These are phyloP conservation scores for Eucalyptus shirleyi DNA, from an alignment of 345 rosid genomes.

Conservation along the genomic window DNA sequence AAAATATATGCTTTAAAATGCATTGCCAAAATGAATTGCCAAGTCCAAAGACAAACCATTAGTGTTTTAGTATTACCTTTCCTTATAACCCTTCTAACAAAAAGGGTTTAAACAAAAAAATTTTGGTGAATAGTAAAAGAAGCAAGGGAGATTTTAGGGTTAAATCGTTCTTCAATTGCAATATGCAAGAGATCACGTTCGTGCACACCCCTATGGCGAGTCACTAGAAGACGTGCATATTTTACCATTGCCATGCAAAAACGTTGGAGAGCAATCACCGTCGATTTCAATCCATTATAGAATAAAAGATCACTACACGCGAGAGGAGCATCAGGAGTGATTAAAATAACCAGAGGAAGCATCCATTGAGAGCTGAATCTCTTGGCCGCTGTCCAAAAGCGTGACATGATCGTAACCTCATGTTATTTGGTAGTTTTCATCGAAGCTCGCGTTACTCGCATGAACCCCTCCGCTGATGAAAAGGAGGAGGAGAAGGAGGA, in stretches of 20 bases:
- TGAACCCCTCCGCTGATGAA: not conserved
- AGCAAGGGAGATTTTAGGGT: not conserved
- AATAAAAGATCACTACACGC: not conserved
- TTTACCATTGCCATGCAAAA: not conserved
- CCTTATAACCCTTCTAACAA: not conserved
- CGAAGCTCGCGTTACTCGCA: not conserved
- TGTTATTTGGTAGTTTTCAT: constrained; percentile 14
- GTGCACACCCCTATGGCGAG: not conserved
- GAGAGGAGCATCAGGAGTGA: not conserved
- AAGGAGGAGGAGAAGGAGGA: not conserved
- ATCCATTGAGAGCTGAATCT: constrained; percentile 42
- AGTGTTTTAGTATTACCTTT: not conserved
- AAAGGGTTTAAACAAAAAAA: not conserved
- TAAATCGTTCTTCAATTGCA: not conserved
- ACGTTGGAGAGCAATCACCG: not conserved
- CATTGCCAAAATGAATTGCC: not conserved
- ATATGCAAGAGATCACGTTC: not conserved
- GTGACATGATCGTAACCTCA: constrained; percentile 28
- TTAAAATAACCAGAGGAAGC: constrained; percentile 20
- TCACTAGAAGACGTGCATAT: not conserved
- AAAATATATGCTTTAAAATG: not conserved
- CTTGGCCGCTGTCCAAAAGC: constrained; percentile 4
- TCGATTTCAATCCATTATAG: not conserved
- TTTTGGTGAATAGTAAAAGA: not conserved
- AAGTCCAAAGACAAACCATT: not conserved